These are phyloP conservation scores for Nicotiana undulata DNA, from an alignment of 257 asterid genomes.

Conservation along the genomic window DNA sequence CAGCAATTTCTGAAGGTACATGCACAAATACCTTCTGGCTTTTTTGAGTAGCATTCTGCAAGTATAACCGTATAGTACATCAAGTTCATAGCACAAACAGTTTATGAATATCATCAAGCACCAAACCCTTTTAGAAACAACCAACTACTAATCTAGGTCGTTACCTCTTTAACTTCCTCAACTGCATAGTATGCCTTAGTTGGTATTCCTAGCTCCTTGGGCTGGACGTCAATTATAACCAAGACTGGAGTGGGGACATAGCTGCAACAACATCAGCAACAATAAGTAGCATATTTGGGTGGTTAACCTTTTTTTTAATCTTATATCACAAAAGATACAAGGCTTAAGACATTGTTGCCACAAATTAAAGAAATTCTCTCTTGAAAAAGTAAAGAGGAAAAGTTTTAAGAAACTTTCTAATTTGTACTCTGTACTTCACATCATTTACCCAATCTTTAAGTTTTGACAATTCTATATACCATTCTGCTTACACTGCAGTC, in stretches of 20 bases:
- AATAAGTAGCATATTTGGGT: not conserved
- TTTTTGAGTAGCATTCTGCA: conserved; percentile 93
- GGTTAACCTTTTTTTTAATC: not conserved
- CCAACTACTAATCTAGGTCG: not conserved
- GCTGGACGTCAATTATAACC: conserved; percentile 89
- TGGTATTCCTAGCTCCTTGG: conserved; percentile 88
- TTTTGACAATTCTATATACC: not conserved
- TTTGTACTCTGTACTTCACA: not conserved
- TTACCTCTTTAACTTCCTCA: conserved; percentile 96
- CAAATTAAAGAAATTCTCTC: not conserved
- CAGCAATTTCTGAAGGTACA: conserved; percentile 93
- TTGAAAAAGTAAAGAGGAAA: not conserved
- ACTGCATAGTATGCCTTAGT: conserved; percentile 94
- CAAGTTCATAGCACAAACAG: not conserved
- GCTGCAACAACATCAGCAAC: conserved; percentile 35
- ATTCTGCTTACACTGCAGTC: not conserved
- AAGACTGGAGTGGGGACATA: conserved; percentile 83
- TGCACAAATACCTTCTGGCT: conserved; percentile 97
- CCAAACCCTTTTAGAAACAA: not conserved
- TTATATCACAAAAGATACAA: not conserved
- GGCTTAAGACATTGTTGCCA: not conserved
- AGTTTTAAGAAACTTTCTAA: not conserved
- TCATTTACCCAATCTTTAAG: not conserved
- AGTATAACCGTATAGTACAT: conserved; percentile 13
- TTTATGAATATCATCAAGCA: not conserved